These are phyloP conservation scores for Pinus tabuliformis DNA, from an alignment of 75 land plant genomes.

Conservation along the genomic window DNA sequence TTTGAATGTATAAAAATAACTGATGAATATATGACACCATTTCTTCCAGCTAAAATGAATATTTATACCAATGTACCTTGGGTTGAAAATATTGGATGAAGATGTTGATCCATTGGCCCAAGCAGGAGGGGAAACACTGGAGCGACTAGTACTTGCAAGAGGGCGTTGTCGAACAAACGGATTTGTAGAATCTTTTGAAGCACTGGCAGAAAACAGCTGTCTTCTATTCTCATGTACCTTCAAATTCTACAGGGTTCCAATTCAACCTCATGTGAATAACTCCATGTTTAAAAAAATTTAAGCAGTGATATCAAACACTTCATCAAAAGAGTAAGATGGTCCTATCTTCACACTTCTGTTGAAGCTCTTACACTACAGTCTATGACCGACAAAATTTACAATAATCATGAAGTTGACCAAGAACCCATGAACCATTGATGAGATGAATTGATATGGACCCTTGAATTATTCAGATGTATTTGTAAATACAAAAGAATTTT, in stretches of 20 bases:
- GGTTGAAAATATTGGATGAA: slow-evolving; percentile 29
- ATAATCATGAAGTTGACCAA: background rate
- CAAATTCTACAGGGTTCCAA: slow-evolving; percentile 57
- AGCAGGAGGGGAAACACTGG: slow-evolving; percentile 49
- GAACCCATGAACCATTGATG: too few species aligned
- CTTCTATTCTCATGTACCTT: slow-evolving; percentile 85
- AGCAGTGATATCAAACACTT: background rate
- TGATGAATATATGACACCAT: background rate
- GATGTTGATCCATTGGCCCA: slow-evolving; percentile 81
- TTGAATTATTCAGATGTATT: background rate
- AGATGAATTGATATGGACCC: too few species aligned
- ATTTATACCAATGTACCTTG: slow-evolving; percentile 22
- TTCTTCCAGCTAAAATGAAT: background rate
- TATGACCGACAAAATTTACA: background rate
- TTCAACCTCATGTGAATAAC: slow-evolving; percentile 9
- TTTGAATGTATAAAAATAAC: background rate
- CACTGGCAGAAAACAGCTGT: slow-evolving; percentile 66
- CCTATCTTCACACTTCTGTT: background rate
- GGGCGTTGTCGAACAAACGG: slow-evolving; percentile 86
- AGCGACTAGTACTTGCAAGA: slow-evolving; percentile 31
- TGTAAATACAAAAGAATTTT: background rate
- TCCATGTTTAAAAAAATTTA: background rate
- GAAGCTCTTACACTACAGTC: background rate
- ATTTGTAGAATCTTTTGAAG: slow-evolving; percentile 54
- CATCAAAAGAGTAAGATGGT: background rate